These are phyloP conservation scores for Cadophora luteo-olivacea DNA, from an alignment of 2,329 filamentous ascomycete genomes.

Conservation along the genomic window DNA sequence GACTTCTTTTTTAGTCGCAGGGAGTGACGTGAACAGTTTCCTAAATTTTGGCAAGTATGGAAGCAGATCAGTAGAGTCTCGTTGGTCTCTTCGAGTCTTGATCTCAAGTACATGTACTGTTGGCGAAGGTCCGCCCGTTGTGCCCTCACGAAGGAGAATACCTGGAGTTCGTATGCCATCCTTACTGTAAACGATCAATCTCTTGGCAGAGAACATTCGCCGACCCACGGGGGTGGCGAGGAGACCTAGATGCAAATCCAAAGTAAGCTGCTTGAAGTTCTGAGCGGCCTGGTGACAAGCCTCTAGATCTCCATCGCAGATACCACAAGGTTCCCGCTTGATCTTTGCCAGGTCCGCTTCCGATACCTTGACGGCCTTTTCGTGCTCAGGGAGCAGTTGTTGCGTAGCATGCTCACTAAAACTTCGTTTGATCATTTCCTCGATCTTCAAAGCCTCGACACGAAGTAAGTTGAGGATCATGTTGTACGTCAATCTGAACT, in stretches of 20 bases:
- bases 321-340: slow-evolving; percentile 81
- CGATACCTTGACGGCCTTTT: slow-evolving; percentile 90
- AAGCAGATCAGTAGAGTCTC: slow-evolving; percentile 83
- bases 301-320: slow-evolving; percentile 83
- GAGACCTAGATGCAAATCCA: slow-evolving; percentile 78
- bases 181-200: slow-evolving; percentile 84
- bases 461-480: slow-evolving; percentile 97
- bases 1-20: slow-evolving; percentile 71
- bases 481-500: slow-evolving; percentile 97
- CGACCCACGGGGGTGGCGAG: slow-evolving; percentile 83
- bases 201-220: slow-evolving; percentile 76
- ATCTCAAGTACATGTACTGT: slow-evolving; percentile 82
- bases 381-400: slow-evolving; percentile 90
- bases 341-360: slow-evolving; percentile 92
- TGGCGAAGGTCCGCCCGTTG: slow-evolving; percentile 67
- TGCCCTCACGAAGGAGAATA: slow-evolving; percentile 78
- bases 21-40: slow-evolving; percentile 69
- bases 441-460: slow-evolving; percentile 96
- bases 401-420: slow-evolving; percentile 99
- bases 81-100: slow-evolving; percentile 67
- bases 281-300: slow-evolving; percentile 82
- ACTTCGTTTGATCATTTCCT: slow-evolving; percentile 99
- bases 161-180: slow-evolving; percentile 84
- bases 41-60: slow-evolving; percentile 80
- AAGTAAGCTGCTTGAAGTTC: slow-evolving; percentile 79